These are phyloP conservation scores for Podaxis sp. DNA, from an alignment of 768 basidiomycete genomes.

Conservation along the genomic window DNA sequence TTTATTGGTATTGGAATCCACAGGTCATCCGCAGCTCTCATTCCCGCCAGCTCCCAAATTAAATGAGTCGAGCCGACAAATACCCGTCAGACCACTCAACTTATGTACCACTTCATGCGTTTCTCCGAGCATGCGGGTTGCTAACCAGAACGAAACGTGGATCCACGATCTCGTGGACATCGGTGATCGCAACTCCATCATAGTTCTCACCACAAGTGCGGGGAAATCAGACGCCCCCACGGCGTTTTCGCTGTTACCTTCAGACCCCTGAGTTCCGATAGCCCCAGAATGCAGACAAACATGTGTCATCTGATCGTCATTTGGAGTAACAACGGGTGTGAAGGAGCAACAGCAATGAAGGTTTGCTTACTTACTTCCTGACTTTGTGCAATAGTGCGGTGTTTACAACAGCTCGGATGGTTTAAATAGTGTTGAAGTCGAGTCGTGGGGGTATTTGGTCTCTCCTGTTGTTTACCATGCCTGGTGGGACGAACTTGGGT, in stretches of 20 bases:
- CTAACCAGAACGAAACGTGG: background rate
- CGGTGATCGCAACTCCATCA: background rate
- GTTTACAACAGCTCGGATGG: background rate
- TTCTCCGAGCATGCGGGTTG: background rate
- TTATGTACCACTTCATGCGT: background rate
- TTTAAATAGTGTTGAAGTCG: background rate
- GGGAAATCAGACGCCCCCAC: background rate
- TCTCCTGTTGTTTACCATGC: background rate
- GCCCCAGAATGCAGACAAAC: background rate
- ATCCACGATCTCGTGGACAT: background rate
- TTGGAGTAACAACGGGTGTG: background rate
- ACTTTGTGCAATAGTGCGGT: background rate
- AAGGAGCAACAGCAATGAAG: background rate
- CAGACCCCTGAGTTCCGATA: background rate
- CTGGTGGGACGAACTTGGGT: background rate
- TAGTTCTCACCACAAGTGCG: background rate
- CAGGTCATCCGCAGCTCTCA: background rate
- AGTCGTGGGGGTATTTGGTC: background rate
- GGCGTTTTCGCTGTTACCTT: background rate
- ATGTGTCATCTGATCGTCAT: background rate
- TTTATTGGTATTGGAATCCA: background rate
- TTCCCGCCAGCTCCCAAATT: background rate
- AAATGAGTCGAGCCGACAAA: background rate
- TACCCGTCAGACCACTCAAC: background rate
- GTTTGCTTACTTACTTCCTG: background rate